Base-by-base conservation (phyloP, 495 filamentous ascomycete genomes). In the Penicillium longicatenatum region DNA sequence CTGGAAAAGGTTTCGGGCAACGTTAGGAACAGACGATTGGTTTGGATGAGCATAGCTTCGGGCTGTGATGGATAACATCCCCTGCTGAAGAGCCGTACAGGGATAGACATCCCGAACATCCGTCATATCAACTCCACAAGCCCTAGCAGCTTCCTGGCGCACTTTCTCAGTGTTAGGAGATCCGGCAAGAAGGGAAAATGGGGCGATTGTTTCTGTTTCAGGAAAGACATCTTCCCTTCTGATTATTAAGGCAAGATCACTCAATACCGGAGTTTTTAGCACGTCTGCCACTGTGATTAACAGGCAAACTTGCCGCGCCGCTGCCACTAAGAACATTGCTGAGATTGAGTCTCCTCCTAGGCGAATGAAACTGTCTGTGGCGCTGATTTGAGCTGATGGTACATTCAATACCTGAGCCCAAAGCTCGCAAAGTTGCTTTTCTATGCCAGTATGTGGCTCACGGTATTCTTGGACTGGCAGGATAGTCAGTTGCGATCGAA, bases 21-120 rank as follows among this genome's bases (percentile, higher is more conserved):
- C 19, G 5, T 21, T 35, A 2, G 33, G 6, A n/a, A n/a, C n/a
- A n/a, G n/a, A n/a, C n/a, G n/a, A n/a, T n/a, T n/a, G n/a, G n/a
- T n/a, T n/a, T n/a, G n/a, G n/a, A n/a, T n/a, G n/a, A n/a, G n/a
- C n/a, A n/a, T n/a, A n/a, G 1, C 9, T 16, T 8, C 11, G 10
- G 2, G n/a, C 33, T 0, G 33, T 41, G 2, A 42, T 12, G 5
- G 50, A 19, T 4, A 42, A 8, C 12, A 52, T 17, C 10, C 50
- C 50, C 33, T 52, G n/a, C 20, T 52, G 50, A 14, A 52, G 11
- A 3, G 50, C 17, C 10, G 50, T 52, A 24, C 17, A 21, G 8
- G 50, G 50, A 17, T 52, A 52, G n/a, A 52, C 22, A 29, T 52
- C 50, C 19, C 24, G n/a, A n/a, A 52, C 43, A 9, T 52, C 35